phyloP scores from a whole-genome alignment of 345 rosid species.

The Eucalyptus marginata region DNA sequence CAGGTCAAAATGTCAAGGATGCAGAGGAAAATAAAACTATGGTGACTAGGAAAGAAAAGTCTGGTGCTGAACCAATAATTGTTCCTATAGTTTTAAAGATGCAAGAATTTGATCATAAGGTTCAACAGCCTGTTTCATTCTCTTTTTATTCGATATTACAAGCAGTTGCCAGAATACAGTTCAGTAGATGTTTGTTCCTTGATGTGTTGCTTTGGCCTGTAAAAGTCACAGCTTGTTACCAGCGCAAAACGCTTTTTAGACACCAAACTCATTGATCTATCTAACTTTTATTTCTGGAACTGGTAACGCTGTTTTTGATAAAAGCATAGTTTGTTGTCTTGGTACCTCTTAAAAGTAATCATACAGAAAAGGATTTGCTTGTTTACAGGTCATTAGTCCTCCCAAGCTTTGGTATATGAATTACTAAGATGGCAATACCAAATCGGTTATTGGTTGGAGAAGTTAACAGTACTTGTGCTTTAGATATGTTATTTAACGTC shows the following conservation, averaged over 20 bases:
- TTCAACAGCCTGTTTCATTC: conserved; percentile 2
- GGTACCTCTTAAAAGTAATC: background rate
- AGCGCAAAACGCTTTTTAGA: background rate
- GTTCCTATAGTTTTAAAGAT: conserved; percentile 84
- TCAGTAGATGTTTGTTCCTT: background rate
- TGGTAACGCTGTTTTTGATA: background rate
- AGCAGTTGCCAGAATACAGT: background rate
- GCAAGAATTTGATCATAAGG: conserved; percentile 97
- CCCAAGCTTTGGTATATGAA: background rate
- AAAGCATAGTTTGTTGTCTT: background rate
- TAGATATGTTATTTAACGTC: background rate
- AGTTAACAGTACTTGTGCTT: background rate
- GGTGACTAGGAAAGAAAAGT: conserved; percentile 36
- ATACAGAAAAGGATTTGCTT: background rate
- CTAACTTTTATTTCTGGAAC: background rate
- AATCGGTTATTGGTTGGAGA: background rate
- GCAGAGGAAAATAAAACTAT: conserved; percentile 8
- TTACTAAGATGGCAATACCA: background rate
- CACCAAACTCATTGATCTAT: background rate
- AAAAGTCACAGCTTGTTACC: background rate
- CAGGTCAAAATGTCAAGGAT: conserved; percentile 33
- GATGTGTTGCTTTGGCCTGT: background rate
- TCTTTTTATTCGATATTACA: background rate
- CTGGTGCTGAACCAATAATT: conserved; percentile 69
- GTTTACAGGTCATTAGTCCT: background rate